Evolutionary conservation across 2,329 filamentous ascomycete species (phyloP).

Genomic region (Pseudogymnoascus sp.): DNA sequence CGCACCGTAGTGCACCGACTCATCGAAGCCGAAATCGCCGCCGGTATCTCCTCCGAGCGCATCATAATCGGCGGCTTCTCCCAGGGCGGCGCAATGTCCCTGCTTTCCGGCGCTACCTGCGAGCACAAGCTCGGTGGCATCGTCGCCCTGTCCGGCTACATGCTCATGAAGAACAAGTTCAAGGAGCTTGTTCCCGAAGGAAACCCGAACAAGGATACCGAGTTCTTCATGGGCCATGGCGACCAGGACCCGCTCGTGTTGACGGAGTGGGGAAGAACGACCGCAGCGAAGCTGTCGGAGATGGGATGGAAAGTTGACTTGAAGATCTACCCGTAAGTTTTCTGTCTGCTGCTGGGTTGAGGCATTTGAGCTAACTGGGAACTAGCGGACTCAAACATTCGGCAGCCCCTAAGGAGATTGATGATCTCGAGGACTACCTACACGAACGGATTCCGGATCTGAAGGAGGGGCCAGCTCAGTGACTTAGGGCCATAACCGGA

Average conservation of each 20-base stretch:
- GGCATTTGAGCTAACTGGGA: not conserved
- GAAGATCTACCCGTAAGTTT: conserved; percentile 62
- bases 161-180: conserved; percentile 62
- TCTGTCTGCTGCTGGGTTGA: not conserved
- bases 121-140: conserved; percentile 76
- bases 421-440: conserved; percentile 64
- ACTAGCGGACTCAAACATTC: conserved; percentile 64
- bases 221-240: conserved; percentile 88
- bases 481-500: not conserved
- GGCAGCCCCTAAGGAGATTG: conserved; percentile 68
- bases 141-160: conserved; percentile 74
- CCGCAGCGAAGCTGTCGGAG: conserved; percentile 57
- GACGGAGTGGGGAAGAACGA: conserved; percentile 59
- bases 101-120: conserved; percentile 70
- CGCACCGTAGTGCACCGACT: conserved; percentile 70
- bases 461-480: conserved; percentile 26
- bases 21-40: conserved; percentile 71
- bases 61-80: conserved; percentile 83
- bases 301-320: conserved; percentile 68
- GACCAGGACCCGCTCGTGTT: conserved; percentile 65
- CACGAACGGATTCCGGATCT: conserved; percentile 38
- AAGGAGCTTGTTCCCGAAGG: conserved; percentile 47
- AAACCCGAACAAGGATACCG: conserved; percentile 63
- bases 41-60: conserved; percentile 71
- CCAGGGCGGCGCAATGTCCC: conserved; percentile 79